A percentile compares a stretch with the other conserved stretches of the same genome.
Conservation (phyloP, 2,329 filamentous ascomycete species). For the Capronia americana region DNA sequence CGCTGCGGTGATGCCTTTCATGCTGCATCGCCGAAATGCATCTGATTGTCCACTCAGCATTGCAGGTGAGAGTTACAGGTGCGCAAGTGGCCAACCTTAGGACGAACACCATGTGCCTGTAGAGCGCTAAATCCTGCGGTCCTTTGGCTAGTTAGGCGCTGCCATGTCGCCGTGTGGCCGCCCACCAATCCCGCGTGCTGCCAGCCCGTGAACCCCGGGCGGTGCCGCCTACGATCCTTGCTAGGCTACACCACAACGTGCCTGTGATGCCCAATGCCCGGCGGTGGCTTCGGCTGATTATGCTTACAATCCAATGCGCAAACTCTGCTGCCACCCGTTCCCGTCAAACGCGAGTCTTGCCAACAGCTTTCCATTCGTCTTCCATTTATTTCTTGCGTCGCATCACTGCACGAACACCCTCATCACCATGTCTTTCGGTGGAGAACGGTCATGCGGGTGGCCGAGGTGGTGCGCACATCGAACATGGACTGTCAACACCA, state of each 20-base stretch:
- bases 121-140: neutral
- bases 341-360: neutral
- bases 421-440: neutral
- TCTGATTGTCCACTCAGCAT: neutral
- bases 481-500: neutral
- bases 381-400: neutral
- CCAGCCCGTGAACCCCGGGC: neutral
- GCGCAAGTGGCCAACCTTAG: neutral
- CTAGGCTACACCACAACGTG: neutral
- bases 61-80: neutral
- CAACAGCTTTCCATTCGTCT: neutral
- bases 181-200: neutral
- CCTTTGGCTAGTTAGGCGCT: neutral
- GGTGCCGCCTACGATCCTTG: neutral
- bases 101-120: slow-evolving; percentile 1
- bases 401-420: neutral
- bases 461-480: neutral
- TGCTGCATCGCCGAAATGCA: neutral
- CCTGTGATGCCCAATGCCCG: neutral
- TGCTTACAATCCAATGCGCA: neutral
- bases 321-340: neutral
- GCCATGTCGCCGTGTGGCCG: slow-evolving; percentile 2
- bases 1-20: neutral
- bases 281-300: neutral
- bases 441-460: neutral